Conservation (phyloP, 2,329 filamentous ascomycete genomes). For the Xylariomycetidae sp. region DNA sequence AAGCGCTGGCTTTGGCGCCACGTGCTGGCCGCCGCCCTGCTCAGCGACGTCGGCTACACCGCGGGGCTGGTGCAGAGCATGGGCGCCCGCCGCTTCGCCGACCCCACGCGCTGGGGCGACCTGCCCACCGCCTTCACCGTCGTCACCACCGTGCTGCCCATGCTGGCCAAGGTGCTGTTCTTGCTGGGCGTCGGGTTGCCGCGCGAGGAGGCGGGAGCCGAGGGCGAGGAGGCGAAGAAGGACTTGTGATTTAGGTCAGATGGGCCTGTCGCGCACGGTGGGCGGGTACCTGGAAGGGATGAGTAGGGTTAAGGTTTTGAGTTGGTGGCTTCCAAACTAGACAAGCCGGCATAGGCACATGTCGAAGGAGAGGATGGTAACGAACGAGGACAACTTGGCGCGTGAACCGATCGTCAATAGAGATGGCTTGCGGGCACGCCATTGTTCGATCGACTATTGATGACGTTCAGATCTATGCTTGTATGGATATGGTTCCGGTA, state of each 20-base stretch:
- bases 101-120: conserved; percentile 12
- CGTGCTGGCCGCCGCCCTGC: conserved; percentile 12
- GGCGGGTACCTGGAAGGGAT: too few species aligned
- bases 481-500: too few species aligned
- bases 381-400: too few species aligned
- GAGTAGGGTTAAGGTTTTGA: too few species aligned
- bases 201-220: neutral
- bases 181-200: conserved; percentile 13
- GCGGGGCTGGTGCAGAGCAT: conserved; percentile 13
- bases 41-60: conserved; percentile 16
- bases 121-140: conserved; percentile 7
- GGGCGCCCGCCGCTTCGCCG: conserved; percentile 10
- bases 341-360: too few species aligned
- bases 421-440: too few species aligned
- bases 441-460: too few species aligned
- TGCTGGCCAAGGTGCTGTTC: conserved; percentile 15
- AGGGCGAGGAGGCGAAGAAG: conserved; percentile 6
- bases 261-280: too few species aligned
- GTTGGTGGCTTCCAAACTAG: too few species aligned
- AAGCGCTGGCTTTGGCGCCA: conserved; percentile 14
- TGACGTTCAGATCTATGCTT: too few species aligned
- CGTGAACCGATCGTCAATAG: too few species aligned
- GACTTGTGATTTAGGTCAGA: conserved; percentile 2
- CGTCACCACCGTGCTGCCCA: conserved; percentile 11
- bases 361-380: too few species aligned